phyloP scores from a whole-genome alignment of 2,329 filamentous ascomycete genomes.

The Trichoderma endophyticum region DNA sequence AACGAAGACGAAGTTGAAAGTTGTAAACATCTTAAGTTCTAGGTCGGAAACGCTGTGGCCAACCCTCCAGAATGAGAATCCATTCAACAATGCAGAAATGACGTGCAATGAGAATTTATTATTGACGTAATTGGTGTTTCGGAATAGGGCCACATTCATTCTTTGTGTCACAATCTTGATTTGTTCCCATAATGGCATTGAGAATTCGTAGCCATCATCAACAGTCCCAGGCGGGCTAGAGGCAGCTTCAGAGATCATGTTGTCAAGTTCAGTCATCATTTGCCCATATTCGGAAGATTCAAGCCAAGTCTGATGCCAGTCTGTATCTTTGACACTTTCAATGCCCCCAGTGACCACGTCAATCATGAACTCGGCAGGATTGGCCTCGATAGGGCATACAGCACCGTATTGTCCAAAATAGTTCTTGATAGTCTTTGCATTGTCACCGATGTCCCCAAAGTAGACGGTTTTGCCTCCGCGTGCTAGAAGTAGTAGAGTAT shows the following conservation, averaged over 20 bases:
- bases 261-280: slow-evolving; percentile 60
- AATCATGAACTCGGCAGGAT: slow-evolving; percentile 76
- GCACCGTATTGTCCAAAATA: slow-evolving; percentile 68
- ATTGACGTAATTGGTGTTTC: slow-evolving; percentile 64
- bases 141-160: slow-evolving; percentile 58
- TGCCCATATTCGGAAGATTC: slow-evolving; percentile 56
- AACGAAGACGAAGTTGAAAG: slow-evolving; percentile 64
- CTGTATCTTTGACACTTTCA: slow-evolving; percentile 40
- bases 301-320: slow-evolving; percentile 70
- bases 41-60: slow-evolving; percentile 48
- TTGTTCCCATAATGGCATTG: slow-evolving; percentile 63
- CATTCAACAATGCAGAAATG: slow-evolving; percentile 55
- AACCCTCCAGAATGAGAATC: slow-evolving; percentile 60
- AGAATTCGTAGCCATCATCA: slow-evolving; percentile 65
- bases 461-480: slow-evolving; percentile 64
- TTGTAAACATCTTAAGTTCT: slow-evolving; percentile 56
- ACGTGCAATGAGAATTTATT: slow-evolving; percentile 61
- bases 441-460: slow-evolving; percentile 62
- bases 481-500: slow-evolving; percentile 61
- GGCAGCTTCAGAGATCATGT: slow-evolving; percentile 55
- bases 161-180: slow-evolving; percentile 61
- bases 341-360: slow-evolving; percentile 48
- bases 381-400: slow-evolving; percentile 59
- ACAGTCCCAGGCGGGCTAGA: slow-evolving; percentile 36
- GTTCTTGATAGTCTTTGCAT: slow-evolving; percentile 51